A percentile compares a stretch with the other conserved stretches of the same genome.
Evolutionary conservation across 345 rosid genomes (phyloP).

Genomic region (Leavenworthia alabamica): DNA sequence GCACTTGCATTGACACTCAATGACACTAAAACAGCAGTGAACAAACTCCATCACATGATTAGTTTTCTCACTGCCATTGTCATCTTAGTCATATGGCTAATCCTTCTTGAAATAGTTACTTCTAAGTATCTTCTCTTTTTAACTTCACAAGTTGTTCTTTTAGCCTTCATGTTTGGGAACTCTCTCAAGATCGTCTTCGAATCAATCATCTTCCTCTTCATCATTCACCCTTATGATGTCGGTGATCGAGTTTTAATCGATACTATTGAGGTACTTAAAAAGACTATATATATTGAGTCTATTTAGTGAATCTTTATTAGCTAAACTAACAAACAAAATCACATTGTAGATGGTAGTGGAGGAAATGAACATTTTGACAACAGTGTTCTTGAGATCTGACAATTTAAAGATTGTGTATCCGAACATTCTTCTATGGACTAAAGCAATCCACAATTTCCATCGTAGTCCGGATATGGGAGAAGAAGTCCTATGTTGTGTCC

Average conservation of each 20-base stretch:
- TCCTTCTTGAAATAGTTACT: slow-evolving; percentile 66
- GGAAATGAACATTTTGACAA: slow-evolving; percentile 92
- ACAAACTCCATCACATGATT: slow-evolving; percentile 70
- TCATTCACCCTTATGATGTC: slow-evolving; percentile 85
- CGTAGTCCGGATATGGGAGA: slow-evolving; percentile 97
- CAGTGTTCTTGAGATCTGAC: slow-evolving; percentile 73
- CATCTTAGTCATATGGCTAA: slow-evolving; percentile 54
- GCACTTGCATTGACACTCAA: slow-evolving; percentile 86
- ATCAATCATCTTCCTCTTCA: slow-evolving; percentile 78
- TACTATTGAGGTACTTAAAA: slow-evolving; percentile 46
- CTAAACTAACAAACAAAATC: background rate
- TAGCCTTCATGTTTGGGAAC: slow-evolving; percentile 87
- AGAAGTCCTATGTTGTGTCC: slow-evolving; percentile 50
- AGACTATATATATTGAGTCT: background rate
- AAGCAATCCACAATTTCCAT: slow-evolving; percentile 58
- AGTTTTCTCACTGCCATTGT: slow-evolving; percentile 39
- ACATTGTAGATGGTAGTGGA: slow-evolving; percentile 59
- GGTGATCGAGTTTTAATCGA: slow-evolving; percentile 84
- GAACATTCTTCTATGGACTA: slow-evolving; percentile 55
- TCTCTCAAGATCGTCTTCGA: slow-evolving; percentile 82
- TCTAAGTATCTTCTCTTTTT: slow-evolving; percentile 50
- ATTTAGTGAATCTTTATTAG: background rate
- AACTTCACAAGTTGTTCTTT: slow-evolving; percentile 78
- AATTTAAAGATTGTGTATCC: slow-evolving; percentile 64
- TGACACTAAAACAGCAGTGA: slow-evolving; percentile 94